These are phyloP conservation scores for Protomyces gravidus DNA, from an alignment of 1,139 yeast genomes.

Conservation along the genomic window DNA sequence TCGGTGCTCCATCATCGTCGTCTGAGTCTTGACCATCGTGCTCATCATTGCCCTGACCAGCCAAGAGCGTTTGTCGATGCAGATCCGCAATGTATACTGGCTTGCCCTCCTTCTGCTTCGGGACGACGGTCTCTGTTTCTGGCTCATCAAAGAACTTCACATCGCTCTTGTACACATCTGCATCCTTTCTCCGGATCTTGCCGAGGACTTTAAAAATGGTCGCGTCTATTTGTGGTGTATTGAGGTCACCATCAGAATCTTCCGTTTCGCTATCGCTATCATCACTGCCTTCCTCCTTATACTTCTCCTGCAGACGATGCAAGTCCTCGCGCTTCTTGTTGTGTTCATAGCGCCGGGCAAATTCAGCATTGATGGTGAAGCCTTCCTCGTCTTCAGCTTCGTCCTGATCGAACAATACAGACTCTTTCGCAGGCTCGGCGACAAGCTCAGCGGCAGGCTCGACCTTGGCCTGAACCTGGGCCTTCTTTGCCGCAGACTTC, in stretches of 20 bases:
- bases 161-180: conserved; percentile 55
- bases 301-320: conserved; percentile 36
- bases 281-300: conserved; percentile 38
- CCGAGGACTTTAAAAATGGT: conserved; percentile 69
- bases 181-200: conserved; percentile 65
- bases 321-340: conserved; percentile 42
- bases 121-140: conserved; percentile 29
- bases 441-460: conserved; percentile 31
- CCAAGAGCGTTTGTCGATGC: conserved; percentile 75
- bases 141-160: conserved; percentile 37
- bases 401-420: conserved; percentile 30
- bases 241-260: conserved; percentile 84
- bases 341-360: conserved; percentile 40
- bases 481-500: conserved; percentile 80
- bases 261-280: conserved; percentile 64
- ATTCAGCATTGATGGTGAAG: conserved; percentile 38
- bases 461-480: conserved; percentile 49
- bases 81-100: conserved; percentile 89
- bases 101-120: conserved; percentile 48
- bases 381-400: conserved; percentile 37
- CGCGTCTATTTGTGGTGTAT: conserved; percentile 78
- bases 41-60: conserved; percentile 53
- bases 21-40: conserved; percentile 41
- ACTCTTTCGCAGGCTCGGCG: conserved; percentile 28
- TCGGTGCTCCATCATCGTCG: conserved; percentile 16